Percentiles rank a stretch among this genome's conserved stretches.
phyloP scores from a whole-genome alignment of 768 basidiomycete species.

The Rhodotorula babjevae region DNA sequence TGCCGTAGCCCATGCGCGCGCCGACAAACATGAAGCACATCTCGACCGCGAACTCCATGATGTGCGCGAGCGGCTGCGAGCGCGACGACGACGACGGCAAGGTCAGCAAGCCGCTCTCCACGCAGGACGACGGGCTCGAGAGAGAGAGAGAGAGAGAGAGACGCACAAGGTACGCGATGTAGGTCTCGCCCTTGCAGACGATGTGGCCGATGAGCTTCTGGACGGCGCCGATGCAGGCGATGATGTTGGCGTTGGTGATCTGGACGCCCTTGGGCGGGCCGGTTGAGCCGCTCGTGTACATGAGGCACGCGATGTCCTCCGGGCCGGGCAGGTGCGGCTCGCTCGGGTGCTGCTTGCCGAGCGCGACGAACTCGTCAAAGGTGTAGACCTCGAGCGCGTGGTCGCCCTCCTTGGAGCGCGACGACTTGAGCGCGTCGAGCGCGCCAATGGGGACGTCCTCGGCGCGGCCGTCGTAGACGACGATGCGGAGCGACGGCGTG shows the following conservation, averaged over 20 bases:
- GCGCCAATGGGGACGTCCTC: constrained; percentile 45
- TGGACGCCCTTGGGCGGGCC: constrained; percentile 92
- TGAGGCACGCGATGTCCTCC: constrained; percentile 62
- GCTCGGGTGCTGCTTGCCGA: constrained; percentile 59
- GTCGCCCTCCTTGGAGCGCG: constrained; percentile 45
- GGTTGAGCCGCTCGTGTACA: constrained; percentile 86
- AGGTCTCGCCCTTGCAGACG: constrained; percentile 56
- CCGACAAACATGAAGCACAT: constrained; percentile 48
- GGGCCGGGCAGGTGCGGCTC: constrained; percentile 56
- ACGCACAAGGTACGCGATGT: constrained; percentile 62
- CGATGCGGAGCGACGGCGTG: constrained; percentile 67
- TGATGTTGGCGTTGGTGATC: constrained; percentile 78
- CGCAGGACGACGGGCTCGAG: background rate
- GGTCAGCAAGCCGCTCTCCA: background rate
- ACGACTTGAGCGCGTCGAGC: constrained; percentile 58
- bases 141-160: constrained; percentile 47
- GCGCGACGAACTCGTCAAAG: constrained; percentile 65
- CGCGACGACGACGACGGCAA: background rate
- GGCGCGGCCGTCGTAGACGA: constrained; percentile 76
- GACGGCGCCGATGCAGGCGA: constrained; percentile 80
- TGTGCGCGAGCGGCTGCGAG: constrained; percentile 55
- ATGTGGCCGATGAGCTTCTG: constrained; percentile 61
- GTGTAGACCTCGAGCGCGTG: constrained; percentile 56
- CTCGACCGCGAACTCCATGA: constrained; percentile 93
- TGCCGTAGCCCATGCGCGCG: constrained; percentile 72